Evolutionary conservation across 805 yeast genomes (phyloP), one percentile per base, ranked within the genome.

Genomic region (Blastobotrys americana): DNA sequence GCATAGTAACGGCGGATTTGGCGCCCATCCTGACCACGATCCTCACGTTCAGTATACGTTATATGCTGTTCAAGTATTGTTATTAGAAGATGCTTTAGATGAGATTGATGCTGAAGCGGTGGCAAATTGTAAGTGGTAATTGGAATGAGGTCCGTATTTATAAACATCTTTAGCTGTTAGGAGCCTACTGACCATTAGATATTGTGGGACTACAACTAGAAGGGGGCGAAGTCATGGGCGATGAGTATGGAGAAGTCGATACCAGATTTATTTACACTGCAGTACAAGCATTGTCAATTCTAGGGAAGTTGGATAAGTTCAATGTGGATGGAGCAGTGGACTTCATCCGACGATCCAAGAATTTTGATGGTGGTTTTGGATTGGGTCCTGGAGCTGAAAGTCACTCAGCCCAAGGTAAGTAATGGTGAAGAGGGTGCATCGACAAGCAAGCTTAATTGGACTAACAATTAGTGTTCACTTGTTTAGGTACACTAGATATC

Each of bases 361-460:
- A 93, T 61, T 90, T 87, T 59, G 98, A 93, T 60, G 99, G 98
- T 3, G 96, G 95, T 0, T 93, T 84, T 69, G 98, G 98, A 0
- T 69, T 85, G 64, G 78, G 78, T 5, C 97, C 98, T 0, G 96
- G 96, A 0, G 90, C 95, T 0, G 99, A 93, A 62, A 80, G 90
- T 38, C 99, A 93, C 63, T 82, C 95, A 1, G 97, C 96, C 0
- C 95, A 85, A 61, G n/a, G n/a, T n/a, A n/a, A 84, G 50, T 46
- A 31, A 22, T 44, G 34, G 23, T 17, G 16, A 3, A 13, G 10
- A 8, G 16, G 5, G 5, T 4, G 19, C 3, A 17, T 6, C 13
- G 16, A 9, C 9, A 19, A 19, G 2, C 27, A 15, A 5, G 33
- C n/a, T 34, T 16, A 20, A 31, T 34, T 31, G 18, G 25, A 19